Percentiles rank a stretch among this genome's conserved stretches.
Conservation (phyloP, 768 basidiomycete genomes). For the Russula lepida region DNA sequence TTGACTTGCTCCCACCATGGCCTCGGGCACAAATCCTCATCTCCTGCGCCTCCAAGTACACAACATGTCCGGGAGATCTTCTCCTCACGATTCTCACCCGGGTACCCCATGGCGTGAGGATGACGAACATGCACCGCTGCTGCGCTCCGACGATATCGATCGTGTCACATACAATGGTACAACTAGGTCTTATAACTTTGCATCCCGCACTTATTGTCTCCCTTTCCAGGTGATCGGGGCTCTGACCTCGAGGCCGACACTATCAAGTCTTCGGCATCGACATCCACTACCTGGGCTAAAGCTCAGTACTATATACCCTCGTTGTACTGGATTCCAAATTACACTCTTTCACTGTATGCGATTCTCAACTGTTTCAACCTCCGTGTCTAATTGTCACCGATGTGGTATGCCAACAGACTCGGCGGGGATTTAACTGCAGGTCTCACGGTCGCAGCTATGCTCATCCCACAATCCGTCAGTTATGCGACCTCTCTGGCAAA, state of each 20-base stretch:
- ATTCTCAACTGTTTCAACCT: not conserved
- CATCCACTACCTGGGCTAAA: conserved; percentile 32
- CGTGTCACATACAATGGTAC: not conserved
- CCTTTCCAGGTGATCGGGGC: not conserved
- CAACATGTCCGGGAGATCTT: not conserved
- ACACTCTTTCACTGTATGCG: conserved; percentile 57
- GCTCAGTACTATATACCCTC: conserved; percentile 73
- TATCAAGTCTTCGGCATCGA: not conserved
- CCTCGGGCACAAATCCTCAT: not conserved
- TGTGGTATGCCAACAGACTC: conserved; percentile 34
- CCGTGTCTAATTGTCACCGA: conserved; percentile 27
- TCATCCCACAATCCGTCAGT: conserved; percentile 83
- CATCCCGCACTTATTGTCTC: not conserved
- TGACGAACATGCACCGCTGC: conserved; percentile 8
- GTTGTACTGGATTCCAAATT: conserved; percentile 70
- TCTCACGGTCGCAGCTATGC: conserved; percentile 74
- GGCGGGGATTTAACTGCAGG: conserved; percentile 77
- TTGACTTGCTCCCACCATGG: not conserved
- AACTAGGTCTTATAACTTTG: not conserved
- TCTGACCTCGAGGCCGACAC: not conserved
- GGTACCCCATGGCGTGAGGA: conserved; percentile 14
- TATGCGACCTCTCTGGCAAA: conserved; percentile 86
- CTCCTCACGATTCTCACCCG: not conserved
- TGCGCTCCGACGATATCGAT: conserved; percentile 10
- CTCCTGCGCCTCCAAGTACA: not conserved